Evolutionary conservation across 2,329 filamentous ascomycete species (phyloP).

Genomic region (Aspergillus caelatus): DNA sequence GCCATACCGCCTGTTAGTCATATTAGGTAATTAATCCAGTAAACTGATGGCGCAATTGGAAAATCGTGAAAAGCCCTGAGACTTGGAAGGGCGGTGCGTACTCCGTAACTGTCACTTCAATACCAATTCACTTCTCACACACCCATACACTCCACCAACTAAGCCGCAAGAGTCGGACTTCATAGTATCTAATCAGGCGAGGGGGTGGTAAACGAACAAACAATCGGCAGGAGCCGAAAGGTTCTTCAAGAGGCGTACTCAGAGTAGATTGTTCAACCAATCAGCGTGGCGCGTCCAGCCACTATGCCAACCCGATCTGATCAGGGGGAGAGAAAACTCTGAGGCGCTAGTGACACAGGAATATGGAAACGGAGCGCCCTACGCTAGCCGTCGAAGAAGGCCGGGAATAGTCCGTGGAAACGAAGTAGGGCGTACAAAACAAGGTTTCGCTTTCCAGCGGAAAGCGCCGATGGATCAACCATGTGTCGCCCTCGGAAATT

Average conservation of each 20-base stretch:
- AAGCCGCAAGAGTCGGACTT: background rate
- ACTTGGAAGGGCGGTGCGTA: background rate
- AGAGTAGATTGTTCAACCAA: background rate
- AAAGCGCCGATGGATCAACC: conserved; percentile 9
- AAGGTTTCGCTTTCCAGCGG: conserved; percentile 11
- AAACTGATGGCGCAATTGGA: background rate
- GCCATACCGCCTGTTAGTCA: conserved; percentile 1
- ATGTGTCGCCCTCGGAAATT: conserved; percentile 4
- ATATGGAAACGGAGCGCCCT: conserved; percentile 7
- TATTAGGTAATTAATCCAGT: conserved; percentile 1
- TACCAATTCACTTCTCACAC: background rate
- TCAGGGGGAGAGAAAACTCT: conserved; percentile 9
- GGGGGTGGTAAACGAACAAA: background rate
- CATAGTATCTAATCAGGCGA: conserved; percentile 3
- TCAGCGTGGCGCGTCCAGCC: background rate
- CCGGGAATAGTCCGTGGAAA: conserved; percentile 12
- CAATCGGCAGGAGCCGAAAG: conserved; percentile 1
- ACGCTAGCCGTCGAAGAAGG: conserved; percentile 2
- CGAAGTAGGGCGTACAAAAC: background rate
- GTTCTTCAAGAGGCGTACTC: background rate
- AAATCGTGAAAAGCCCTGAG: background rate
- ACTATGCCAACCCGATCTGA: conserved; percentile 8
- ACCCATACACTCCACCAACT: background rate
- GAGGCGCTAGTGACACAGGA: conserved; percentile 9
- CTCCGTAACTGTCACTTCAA: background rate